Conservation (phyloP, 352 stramenopile species). For the Pythium brassicae region DNA sequence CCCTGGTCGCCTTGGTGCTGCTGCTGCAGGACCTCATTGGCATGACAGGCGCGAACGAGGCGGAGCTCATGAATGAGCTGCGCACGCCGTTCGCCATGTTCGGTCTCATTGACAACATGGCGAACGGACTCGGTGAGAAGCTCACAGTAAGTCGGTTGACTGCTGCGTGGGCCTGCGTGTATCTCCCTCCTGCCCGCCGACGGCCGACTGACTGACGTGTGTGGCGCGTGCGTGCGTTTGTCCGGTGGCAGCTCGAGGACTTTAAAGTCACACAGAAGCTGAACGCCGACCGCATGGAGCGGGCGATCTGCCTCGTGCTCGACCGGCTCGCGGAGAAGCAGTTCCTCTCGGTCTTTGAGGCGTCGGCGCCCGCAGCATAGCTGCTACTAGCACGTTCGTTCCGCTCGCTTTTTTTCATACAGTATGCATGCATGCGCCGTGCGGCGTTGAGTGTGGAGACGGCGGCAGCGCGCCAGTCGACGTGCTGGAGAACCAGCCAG, state of each 20-base stretch:
- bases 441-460: background rate
- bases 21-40: conserved; percentile 61
- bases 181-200: background rate
- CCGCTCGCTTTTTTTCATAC: background rate
- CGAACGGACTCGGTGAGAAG: conserved; percentile 76
- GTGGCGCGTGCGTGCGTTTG: conserved; percentile 1
- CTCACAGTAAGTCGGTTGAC: conserved; percentile 41
- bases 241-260: conserved; percentile 32
- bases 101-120: conserved; percentile 86
- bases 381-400: no score
- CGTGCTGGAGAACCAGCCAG: background rate
- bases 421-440: background rate
- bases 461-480: background rate
- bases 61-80: conserved; percentile 82
- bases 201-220: no score
- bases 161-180: background rate
- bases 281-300: conserved; percentile 68
- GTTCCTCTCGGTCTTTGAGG: conserved; percentile 23
- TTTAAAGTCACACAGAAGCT: conserved; percentile 79
- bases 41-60: conserved; percentile 88
- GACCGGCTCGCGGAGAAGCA: conserved; percentile 35
- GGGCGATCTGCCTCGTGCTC: conserved; percentile 54
- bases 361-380: conserved; percentile 2
- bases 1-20: background rate
- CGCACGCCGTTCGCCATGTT: conserved; percentile 83